Evolutionary conservation across 1,284 basidiomycete species (phyloP).

Genomic region (Rhodotorula sp.): DNA sequence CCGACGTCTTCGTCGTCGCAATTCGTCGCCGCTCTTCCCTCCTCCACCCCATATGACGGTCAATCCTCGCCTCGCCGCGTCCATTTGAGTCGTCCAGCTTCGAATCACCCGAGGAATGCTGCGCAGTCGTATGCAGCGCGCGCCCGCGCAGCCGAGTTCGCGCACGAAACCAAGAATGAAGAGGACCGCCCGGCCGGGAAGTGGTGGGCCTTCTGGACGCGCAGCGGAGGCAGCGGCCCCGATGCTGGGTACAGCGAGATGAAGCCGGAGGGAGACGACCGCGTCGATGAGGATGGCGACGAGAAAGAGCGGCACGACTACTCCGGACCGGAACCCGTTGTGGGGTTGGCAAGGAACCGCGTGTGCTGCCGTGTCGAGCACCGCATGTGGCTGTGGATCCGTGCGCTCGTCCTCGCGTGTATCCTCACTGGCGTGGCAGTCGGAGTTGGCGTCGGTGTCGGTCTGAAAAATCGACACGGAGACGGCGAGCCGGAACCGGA

Average conservation of each 20-base stretch:
- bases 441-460: background rate
- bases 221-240: no score
- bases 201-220: no score
- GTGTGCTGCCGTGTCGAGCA: background rate
- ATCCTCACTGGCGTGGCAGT: background rate
- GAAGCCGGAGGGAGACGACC: no score
- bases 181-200: background rate
- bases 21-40: background rate
- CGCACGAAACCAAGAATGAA: background rate
- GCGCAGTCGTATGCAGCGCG: background rate
- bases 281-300: no score
- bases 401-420: background rate
- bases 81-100: no score
- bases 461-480: background rate
- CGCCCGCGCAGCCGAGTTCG: background rate
- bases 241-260: no score
- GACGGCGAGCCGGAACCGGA: background rate
- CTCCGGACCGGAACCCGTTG: no score
- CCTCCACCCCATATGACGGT: background rate
- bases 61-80: no score
- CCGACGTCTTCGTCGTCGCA: no score
- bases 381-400: background rate
- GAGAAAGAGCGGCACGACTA: no score
- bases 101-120: background rate
- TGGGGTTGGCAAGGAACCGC: no score